phyloP scores from a whole-genome alignment of 169 alveolate genomes.

The Hepatocystis sp. region DNA sequence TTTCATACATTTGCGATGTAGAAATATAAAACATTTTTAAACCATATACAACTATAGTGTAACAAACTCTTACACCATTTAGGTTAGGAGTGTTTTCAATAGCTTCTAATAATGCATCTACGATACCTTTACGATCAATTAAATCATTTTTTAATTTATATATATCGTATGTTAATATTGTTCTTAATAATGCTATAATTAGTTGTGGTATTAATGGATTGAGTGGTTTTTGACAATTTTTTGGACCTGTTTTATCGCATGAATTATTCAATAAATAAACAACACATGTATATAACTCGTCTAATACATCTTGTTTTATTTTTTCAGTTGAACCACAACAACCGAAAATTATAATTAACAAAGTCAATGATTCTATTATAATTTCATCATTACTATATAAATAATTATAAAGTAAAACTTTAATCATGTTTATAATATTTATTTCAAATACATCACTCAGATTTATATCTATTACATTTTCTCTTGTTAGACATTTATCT shows the following conservation, averaged over 20 bases:
- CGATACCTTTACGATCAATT: constrained; percentile 64
- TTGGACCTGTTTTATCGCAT: constrained; percentile 59
- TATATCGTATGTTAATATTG: constrained; percentile 61
- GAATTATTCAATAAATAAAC: constrained; percentile 65
- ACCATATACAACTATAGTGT: constrained; percentile 69
- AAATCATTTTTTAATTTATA: constrained; percentile 65
- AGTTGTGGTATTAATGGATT: constrained; percentile 63
- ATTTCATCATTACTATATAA: constrained; percentile 74
- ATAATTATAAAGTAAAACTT: constrained; percentile 51
- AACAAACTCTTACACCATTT: constrained; percentile 76
- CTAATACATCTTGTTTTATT: constrained; percentile 71
- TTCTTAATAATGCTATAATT: constrained; percentile 39
- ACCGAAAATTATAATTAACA: constrained; percentile 65
- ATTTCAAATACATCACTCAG: constrained; percentile 73
- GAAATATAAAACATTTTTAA: constrained; percentile 75
- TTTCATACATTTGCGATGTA: constrained; percentile 74
- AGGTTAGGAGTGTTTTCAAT: constrained; percentile 67
- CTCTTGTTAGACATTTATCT: constrained; percentile 69
- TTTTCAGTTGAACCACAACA: constrained; percentile 62
- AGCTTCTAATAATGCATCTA: constrained; percentile 51
- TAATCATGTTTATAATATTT: constrained; percentile 50
- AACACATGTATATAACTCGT: constrained; percentile 71
- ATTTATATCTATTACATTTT: constrained; percentile 66
- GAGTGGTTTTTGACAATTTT: constrained; percentile 41
- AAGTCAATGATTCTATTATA: constrained; percentile 67